Evolutionary conservation across 768 basidiomycete species (phyloP).

Genomic region (Myochromella boudieri): DNA sequence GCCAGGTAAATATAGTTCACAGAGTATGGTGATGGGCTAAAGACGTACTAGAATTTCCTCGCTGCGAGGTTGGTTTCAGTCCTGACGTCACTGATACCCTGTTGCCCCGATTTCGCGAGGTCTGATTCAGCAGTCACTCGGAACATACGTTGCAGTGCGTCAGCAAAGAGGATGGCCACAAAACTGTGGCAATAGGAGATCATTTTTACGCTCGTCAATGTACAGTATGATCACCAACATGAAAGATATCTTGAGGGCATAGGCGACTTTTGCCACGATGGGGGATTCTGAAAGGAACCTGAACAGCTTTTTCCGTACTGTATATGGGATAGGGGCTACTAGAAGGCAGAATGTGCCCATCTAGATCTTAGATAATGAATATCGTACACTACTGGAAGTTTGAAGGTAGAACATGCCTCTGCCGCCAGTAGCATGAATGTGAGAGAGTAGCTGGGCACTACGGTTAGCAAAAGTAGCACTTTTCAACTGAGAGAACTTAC

Average conservation of each 20-base stretch:
- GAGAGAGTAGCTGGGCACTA: constrained; percentile 59
- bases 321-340: constrained; percentile 83
- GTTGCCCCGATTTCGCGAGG: constrained; percentile 53
- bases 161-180: constrained; percentile 83
- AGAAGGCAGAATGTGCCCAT: constrained; percentile 86
- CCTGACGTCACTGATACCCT: constrained; percentile 59
- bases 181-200: constrained; percentile 47
- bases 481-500: constrained; percentile 23
- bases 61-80: constrained; percentile 89
- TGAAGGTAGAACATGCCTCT: constrained; percentile 43
- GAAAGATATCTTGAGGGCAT: constrained; percentile 92
- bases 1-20: neutral
- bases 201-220: neutral
- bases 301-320: constrained; percentile 69
- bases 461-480: constrained; percentile 25
- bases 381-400: neutral
- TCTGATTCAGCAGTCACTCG: constrained; percentile 74
- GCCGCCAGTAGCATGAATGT: constrained; percentile 81
- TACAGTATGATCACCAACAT: constrained; percentile 53
- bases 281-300: constrained; percentile 67
- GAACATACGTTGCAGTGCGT: constrained; percentile 93
- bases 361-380: constrained; percentile 25
- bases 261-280: constrained; percentile 81
- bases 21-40: neutral
- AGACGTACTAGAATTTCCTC: constrained; percentile 86